Evolutionary conservation across 1,284 basidiomycete species (phyloP).

Genomic region (Cryptococcus neoformans): DNA sequence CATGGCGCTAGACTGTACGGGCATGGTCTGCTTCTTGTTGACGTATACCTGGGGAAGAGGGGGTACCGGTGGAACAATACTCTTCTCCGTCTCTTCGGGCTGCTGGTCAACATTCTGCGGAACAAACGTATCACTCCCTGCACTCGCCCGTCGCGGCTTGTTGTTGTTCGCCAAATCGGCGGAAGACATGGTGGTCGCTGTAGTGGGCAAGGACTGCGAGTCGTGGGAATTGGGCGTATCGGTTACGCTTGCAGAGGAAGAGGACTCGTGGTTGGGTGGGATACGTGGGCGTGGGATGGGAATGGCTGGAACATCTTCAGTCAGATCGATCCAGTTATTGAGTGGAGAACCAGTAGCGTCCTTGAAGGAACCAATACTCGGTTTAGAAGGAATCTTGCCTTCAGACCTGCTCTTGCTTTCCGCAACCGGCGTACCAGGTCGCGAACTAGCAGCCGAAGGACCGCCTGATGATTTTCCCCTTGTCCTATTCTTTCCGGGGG

Average conservation of each 20-base stretch:
- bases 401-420: constrained; percentile 53
- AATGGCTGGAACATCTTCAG: constrained; percentile 20
- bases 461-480: constrained; percentile 31
- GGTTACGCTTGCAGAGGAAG: constrained; percentile 80
- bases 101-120: constrained; percentile 28
- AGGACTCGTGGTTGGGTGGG: constrained; percentile 72
- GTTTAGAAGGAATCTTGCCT: constrained; percentile 8
- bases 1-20: not conserved
- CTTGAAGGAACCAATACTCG: constrained; percentile 19
- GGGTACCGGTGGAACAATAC: constrained; percentile 84
- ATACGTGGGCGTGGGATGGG: constrained; percentile 2
- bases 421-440: constrained; percentile 64
- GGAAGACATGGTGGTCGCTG: constrained; percentile 57
- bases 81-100: constrained; percentile 55
- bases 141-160: constrained; percentile 54
- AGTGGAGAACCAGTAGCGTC: constrained; percentile 25
- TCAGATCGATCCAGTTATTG: constrained; percentile 34
- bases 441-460: constrained; percentile 56
- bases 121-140: constrained; percentile 72
- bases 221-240: constrained; percentile 51
- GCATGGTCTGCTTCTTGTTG: constrained; percentile 3
- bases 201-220: constrained; percentile 55
- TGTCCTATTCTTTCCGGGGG: constrained; percentile 56
- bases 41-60: constrained; percentile 91
- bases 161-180: constrained; percentile 53